Base-by-base conservation (phyloP, 495 filamentous ascomycete genomes). In the Hypoxylon fragiforme region DNA sequence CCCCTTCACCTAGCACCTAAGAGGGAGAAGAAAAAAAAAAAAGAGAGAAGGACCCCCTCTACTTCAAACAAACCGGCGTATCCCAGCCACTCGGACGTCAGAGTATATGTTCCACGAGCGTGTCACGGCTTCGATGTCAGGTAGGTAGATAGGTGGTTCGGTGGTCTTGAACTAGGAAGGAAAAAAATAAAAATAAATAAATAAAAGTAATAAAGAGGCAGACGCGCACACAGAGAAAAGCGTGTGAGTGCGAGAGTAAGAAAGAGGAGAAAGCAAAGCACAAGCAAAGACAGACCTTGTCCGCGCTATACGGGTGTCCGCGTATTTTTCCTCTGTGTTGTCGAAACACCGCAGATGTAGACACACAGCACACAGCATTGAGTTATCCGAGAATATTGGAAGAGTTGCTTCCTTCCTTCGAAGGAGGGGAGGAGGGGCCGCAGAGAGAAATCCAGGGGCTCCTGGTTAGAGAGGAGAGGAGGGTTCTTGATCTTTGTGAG, bases 51-150 rank as follows among this genome's bases (percentile, higher is more conserved):
- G 31, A 28, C 24, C 4, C 42, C 57, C 32, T 34, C 42, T 32
- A 35, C 24, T 18, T 40, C 22, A 42, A 39, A 15, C 22, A 42
- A 39, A 15, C 8, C 5, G 37, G 43, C 43, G 52, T 62, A 62
- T 53, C 13, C 42, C 41, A 57, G 48, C 58, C 58, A 62, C 38
- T 53, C 47, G 43, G 48, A 40, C 31, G 48, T 39, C 36, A 22
- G 37, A 37, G 41, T 41, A 9, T 9, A 16, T n/a, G 38, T 47
- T 42, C 35, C 39, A 43, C 47, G 18, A 35, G 42, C 26, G 46
- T 56, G 41, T 30, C 50, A 61, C 57, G 21, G 41, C 41, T n/a
- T 51, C 41, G 50, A 51, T 34, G 40, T 46, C 57, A 4, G 46
- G 24, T 40, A 22, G 21, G 20, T 31, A n/a, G n/a, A n/a, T n/a